Base-by-base conservation (phyloP, 768 basidiomycete genomes). In the Psilocybe cyanescens region DNA sequence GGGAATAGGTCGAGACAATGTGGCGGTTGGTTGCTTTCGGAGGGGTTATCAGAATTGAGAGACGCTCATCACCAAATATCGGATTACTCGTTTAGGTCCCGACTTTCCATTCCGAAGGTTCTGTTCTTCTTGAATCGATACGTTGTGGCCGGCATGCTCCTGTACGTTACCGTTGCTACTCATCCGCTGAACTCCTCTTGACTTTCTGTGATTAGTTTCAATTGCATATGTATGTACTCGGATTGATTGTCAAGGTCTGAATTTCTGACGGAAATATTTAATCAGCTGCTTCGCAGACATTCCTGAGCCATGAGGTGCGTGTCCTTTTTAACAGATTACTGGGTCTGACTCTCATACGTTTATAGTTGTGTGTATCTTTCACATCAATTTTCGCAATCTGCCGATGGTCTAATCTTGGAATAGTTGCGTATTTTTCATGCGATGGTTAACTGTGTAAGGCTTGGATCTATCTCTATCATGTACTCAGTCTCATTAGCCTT, bases 341-440 rank as follows among this genome's bases (percentile, higher is more conserved):
- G 19, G 45, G 41, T 17, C 3, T 28, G 8, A 55, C 16, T 35
- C 30, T 35, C 16, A 33, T 19, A 24, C 24, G 2, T n/a, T n/a
- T 24, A 19, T 53, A 59, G 51, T 59, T 37, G 60, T 61, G n/a
- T n/a, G 60, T 56, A 29, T 24, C 8, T 12, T 17, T 44, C 31
- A 19, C 47, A 16, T 28, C 17, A 2, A 39, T 52, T 16, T 31
- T n/a, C 44, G 16, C n/a, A 48, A 12, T 7, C 47, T 7, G 14
- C 49, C 30, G 9, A 24, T 29, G 39, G 17, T 53, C 17, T 37
- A 4, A 16, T 12, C 24, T 45, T 12, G 17, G 7, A 9, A 6
- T 44, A 74, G 71, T 55, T 74, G 72, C 45, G 58, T 68, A 52
- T 74, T 74, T 58, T 74, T 68, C 47, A 69, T 74, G 41, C 68